Conservation (phyloP, 768 basidiomycete species). For the Tricholoma sp. region DNA sequence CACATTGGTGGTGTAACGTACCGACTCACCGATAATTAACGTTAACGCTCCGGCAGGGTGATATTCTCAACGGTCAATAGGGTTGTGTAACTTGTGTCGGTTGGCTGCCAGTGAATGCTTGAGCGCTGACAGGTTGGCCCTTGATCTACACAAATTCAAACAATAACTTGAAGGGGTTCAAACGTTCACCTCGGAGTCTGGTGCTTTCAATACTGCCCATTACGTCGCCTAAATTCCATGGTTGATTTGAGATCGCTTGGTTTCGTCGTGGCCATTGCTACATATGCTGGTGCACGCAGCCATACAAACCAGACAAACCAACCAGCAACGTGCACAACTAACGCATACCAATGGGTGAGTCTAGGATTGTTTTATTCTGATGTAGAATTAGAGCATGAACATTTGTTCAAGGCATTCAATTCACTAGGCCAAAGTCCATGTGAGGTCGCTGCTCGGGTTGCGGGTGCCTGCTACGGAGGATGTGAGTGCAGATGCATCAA, state of each 20-base stretch:
- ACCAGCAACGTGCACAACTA: background rate
- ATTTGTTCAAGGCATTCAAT: background rate
- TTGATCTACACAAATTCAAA: too few relatives aligned
- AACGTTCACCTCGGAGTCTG: background rate
- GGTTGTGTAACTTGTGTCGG: too few relatives aligned
- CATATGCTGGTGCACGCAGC: background rate
- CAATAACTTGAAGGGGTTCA: too few relatives aligned
- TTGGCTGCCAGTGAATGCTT: too few relatives aligned
- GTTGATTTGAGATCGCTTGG: background rate
- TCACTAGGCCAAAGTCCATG: constrained; percentile 1
- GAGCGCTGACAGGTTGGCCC: too few relatives aligned
- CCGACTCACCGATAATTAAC: too few relatives aligned
- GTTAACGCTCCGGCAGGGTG: too few relatives aligned
- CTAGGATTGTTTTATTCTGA: background rate
- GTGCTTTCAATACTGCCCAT: background rate
- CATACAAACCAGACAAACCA: background rate
- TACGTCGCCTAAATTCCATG: background rate
- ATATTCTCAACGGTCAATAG: too few relatives aligned
- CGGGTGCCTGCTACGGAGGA: background rate
- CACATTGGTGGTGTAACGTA: too few relatives aligned
- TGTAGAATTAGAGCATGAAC: background rate
- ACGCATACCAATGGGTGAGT: background rate
- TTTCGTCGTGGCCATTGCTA: background rate
- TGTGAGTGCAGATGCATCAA: background rate
- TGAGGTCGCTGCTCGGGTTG: background rate